Conservation (phyloP, 169 alveolate species). For the Eimeria tenella region DNA sequence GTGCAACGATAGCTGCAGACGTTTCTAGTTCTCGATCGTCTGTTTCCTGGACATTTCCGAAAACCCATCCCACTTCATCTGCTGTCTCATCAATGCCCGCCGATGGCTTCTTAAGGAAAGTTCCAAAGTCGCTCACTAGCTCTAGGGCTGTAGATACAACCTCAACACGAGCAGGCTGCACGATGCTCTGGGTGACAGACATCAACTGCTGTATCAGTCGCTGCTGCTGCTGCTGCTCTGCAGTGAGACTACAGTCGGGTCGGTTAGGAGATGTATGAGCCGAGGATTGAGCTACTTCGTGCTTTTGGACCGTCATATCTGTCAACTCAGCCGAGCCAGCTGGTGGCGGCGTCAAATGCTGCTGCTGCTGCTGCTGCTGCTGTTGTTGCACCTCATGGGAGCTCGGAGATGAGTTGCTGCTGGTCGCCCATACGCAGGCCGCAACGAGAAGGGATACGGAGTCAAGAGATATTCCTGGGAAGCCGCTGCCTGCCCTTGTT, state of each 20-base stretch:
- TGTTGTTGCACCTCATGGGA: slow-evolving; percentile 29
- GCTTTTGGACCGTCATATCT: not conserved
- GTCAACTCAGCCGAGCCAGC: not conserved
- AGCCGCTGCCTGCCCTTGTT: slow-evolving; percentile 59
- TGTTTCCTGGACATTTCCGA: not conserved
- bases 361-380: slow-evolving; percentile 48
- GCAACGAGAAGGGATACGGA: slow-evolving; percentile 74
- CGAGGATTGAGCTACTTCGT: not conserved
- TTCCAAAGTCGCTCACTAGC: slow-evolving; percentile 10
- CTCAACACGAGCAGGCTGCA: slow-evolving; percentile 29
- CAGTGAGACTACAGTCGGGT: not conserved
- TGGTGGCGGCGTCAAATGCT: slow-evolving; percentile 11
- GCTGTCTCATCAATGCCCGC: not conserved
- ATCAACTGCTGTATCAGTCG: slow-evolving; percentile 9
- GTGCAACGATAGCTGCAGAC: not conserved
- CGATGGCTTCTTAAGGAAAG: slow-evolving; percentile 6
- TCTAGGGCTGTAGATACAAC: slow-evolving; percentile 42
- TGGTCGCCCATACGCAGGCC: slow-evolving; percentile 69
- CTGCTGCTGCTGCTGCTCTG: slow-evolving; percentile 56
- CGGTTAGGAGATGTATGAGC: not conserved
- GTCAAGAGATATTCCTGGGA: slow-evolving; percentile 59
- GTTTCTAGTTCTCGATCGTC: not conserved
- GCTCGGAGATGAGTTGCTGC: not conserved
- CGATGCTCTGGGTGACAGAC: not conserved
- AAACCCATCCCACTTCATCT: slow-evolving; percentile 11